These are phyloP conservation scores for Penicillium cataractarum DNA, from an alignment of 495 filamentous ascomycete genomes.

Conservation along the genomic window DNA sequence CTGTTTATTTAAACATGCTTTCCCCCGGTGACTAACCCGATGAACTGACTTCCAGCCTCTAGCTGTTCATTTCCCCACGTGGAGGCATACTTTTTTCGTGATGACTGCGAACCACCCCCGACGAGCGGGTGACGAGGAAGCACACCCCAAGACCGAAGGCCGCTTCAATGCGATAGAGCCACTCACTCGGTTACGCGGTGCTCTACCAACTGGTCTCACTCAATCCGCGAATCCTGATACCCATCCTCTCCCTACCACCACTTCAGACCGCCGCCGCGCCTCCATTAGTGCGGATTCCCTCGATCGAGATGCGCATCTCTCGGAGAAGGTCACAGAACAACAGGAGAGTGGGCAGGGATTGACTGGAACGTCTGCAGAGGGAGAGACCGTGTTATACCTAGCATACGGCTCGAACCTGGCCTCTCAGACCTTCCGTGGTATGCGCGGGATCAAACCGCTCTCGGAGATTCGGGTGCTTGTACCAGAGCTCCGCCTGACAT, in stretches of 20 bases:
- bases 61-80: not conserved
- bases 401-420: conserved; percentile 94
- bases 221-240: conserved; percentile 10
- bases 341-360: conserved; percentile 14
- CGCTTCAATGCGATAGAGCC: conserved; percentile 28
- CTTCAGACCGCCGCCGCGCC: conserved; percentile 23
- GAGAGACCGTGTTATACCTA: conserved; percentile 77
- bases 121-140: conserved; percentile 9
- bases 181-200: conserved; percentile 17
- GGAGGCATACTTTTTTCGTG: not conserved
- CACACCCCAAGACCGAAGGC: conserved; percentile 8
- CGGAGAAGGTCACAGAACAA: conserved; percentile 28
- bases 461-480: conserved; percentile 78
- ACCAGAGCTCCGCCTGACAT: conserved; percentile 74
- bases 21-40: conserved; percentile 9
- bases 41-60: conserved; percentile 4
- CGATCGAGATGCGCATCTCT: conserved; percentile 31
- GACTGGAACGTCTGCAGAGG: conserved; percentile 8
- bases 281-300: conserved; percentile 25
- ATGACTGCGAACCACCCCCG: conserved; percentile 12
- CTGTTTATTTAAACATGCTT: conserved; percentile 19
- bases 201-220: conserved; percentile 9
- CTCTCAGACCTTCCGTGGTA: conserved; percentile 72
- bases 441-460: conserved; percentile 76
- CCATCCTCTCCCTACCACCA: conserved; percentile 23